Conservation (phyloP, 768 basidiomycete genomes). For the Phylloporus arenicola region DNA sequence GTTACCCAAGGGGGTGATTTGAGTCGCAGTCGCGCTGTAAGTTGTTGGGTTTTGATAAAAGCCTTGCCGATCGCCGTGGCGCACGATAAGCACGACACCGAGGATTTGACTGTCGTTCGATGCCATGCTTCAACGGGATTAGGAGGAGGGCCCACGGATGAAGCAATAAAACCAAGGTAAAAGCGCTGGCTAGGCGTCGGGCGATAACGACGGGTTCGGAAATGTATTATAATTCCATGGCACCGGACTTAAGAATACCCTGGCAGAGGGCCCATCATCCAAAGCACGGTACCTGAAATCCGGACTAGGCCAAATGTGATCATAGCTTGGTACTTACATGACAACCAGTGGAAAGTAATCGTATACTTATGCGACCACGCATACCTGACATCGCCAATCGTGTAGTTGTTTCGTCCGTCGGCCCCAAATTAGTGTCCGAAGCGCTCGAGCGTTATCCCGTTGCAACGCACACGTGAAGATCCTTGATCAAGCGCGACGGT, state of each 20-base stretch:
- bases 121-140: conserved; percentile 8
- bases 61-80: conserved; percentile 59
- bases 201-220: background rate
- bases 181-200: background rate
- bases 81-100: conserved; percentile 51
- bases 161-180: background rate
- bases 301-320: background rate
- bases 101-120: conserved; percentile 33
- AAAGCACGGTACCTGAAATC: background rate
- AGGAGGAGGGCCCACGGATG: background rate
- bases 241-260: background rate
- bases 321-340: background rate
- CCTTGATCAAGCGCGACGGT: background rate
- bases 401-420: background rate
- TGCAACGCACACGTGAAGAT: background rate
- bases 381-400: background rate
- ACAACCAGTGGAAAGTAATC: background rate
- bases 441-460: background rate
- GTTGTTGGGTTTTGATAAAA: conserved; percentile 61
- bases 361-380: background rate
- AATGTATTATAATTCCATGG: background rate
- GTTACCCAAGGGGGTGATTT: conserved; percentile 65
- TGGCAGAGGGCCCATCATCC: background rate
- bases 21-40: conserved; percentile 51
- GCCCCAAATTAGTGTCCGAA: background rate